These are phyloP conservation scores for Penicillium coprophilum DNA, from an alignment of 495 filamentous ascomycete genomes.

Conservation along the genomic window DNA sequence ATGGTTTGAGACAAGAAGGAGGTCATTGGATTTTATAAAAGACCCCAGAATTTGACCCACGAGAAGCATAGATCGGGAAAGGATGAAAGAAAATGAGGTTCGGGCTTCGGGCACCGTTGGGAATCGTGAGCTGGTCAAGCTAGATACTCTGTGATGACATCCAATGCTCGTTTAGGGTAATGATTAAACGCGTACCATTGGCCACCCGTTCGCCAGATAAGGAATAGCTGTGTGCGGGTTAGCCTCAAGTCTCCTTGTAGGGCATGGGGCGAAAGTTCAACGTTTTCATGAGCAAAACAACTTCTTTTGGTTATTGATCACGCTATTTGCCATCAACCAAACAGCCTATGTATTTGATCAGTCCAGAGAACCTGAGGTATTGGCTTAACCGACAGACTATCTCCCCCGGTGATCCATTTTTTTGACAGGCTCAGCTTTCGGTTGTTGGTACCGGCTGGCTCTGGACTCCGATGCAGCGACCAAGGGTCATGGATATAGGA, in stretches of 20 bases:
- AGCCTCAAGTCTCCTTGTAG: constrained; percentile 16
- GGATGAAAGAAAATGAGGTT: background rate
- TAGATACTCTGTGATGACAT: constrained; percentile 14
- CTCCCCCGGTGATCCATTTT: constrained; percentile 12
- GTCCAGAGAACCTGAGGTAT: constrained; percentile 8
- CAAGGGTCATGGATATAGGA: constrained; percentile 10
- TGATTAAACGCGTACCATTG: constrained; percentile 9
- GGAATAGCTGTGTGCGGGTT: constrained; percentile 4
- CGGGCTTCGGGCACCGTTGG: constrained; percentile 9
- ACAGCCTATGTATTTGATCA: constrained; percentile 11
- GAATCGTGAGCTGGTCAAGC: constrained; percentile 4
- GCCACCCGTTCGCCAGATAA: constrained; percentile 18
- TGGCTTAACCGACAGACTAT: constrained; percentile 15
- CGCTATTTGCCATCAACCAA: constrained; percentile 25
- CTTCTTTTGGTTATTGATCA: constrained; percentile 14
- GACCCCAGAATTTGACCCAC: constrained; percentile 14
- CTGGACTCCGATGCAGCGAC: constrained; percentile 12
- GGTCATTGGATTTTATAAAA: constrained; percentile 16
- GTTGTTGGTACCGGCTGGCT: constrained; percentile 25
- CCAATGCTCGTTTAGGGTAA: constrained; percentile 2
- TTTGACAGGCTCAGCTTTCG: constrained; percentile 13
- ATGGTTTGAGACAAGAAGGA: background rate
- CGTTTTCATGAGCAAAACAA: constrained; percentile 13
- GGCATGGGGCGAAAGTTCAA: constrained; percentile 19
- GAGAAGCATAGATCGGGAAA: constrained; percentile 7